A percentile compares a stretch with the other conserved stretches of the same genome.
These are phyloP conservation scores for Allantophomopsis lycopodina DNA, from an alignment of 2,329 filamentous ascomycete genomes.

Conservation along the genomic window DNA sequence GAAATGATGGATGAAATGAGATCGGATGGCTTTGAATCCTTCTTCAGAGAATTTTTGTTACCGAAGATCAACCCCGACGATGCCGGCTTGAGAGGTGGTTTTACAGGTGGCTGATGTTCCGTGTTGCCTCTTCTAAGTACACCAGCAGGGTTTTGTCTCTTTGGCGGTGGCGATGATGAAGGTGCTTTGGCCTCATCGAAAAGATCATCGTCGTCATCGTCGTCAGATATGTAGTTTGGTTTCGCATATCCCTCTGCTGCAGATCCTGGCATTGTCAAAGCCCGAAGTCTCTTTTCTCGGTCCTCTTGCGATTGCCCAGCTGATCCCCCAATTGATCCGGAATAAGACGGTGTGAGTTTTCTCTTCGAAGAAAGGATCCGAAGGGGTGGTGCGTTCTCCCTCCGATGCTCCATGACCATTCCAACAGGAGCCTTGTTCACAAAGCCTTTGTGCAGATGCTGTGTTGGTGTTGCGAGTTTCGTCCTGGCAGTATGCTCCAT, in stretches of 20 bases:
- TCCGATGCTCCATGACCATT: constrained; percentile 38
- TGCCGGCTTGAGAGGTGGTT: background rate
- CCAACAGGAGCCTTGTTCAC: constrained; percentile 34
- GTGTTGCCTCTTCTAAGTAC: constrained; percentile 7
- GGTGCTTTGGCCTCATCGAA: constrained; percentile 8
- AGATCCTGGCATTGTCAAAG: constrained; percentile 15
- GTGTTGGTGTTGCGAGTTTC: constrained; percentile 26
- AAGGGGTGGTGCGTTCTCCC: constrained; percentile 22
- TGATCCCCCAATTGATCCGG: constrained; percentile 5
- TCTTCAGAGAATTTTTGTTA: background rate
- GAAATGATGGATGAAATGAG: constrained; percentile 4
- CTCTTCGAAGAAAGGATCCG: constrained; percentile 18
- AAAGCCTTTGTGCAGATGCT: constrained; percentile 16
- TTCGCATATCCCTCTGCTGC: background rate
- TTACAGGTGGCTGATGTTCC: background rate
- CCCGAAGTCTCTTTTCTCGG: constrained; percentile 22
- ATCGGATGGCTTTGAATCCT: constrained; percentile 4
- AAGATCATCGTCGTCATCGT: constrained; percentile 11
- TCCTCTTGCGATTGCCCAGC: constrained; percentile 15
- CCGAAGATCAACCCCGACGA: background rate
- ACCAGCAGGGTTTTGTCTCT: constrained; percentile 6
- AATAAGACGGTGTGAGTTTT: constrained; percentile 7
- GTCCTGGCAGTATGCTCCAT: constrained; percentile 36
- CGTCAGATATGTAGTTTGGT: constrained; percentile 9
- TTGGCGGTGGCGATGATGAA: background rate